Evolutionary conservation across 371 early-diverging fungal species (phyloP).

Genomic region (Chytridium lagenaria): DNA sequence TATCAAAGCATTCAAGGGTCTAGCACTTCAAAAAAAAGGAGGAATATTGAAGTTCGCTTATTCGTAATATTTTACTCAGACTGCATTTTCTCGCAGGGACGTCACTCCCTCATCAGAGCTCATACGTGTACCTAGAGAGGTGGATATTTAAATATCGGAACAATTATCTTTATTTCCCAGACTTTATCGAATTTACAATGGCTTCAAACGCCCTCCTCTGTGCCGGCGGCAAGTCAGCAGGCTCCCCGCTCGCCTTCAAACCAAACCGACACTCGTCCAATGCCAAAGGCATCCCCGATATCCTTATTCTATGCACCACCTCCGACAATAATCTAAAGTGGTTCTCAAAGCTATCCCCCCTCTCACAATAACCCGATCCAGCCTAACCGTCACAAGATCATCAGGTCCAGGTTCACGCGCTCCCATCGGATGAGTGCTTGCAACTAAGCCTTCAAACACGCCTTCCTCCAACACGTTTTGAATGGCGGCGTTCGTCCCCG

Average conservation of each 20-base stretch:
- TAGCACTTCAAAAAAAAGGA: too few relatives aligned
- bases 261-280: background rate
- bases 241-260: background rate
- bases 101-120: too few relatives aligned
- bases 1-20: too few relatives aligned
- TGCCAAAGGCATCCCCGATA: background rate
- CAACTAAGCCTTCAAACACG: constrained; percentile 1
- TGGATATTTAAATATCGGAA: too few relatives aligned
- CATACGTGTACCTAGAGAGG: too few relatives aligned
- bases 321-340: constrained; percentile 11
- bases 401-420: background rate
- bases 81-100: too few relatives aligned
- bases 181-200: background rate
- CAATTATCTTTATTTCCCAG: background rate
- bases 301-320: constrained; percentile 8
- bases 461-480: constrained; percentile 14
- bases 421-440: background rate
- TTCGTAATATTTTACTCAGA: too few relatives aligned
- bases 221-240: background rate
- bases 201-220: constrained; percentile 7
- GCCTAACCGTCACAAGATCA: background rate
- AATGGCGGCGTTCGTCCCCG: constrained; percentile 19
- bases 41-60: too few relatives aligned
- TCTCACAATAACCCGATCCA: background rate
- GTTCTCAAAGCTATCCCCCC: constrained; percentile 6